Percentiles rank a stretch among this genome's conserved stretches.
Conservation (phyloP, 768 basidiomycete genomes). For the Leccinum barrowsii region DNA sequence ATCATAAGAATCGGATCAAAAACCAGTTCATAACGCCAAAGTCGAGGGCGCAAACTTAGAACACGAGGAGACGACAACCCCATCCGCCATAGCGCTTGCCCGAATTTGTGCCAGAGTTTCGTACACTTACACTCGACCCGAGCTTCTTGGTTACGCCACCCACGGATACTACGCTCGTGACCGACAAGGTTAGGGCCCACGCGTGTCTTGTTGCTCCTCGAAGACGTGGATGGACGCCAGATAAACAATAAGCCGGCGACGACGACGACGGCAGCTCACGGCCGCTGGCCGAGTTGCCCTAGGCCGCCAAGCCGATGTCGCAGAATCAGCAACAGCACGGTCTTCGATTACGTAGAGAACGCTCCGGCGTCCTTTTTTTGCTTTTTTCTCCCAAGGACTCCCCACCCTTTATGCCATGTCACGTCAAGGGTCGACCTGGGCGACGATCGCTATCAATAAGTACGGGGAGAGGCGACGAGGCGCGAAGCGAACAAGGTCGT, state of each 20-base stretch:
- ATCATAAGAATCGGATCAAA: constrained; percentile 12
- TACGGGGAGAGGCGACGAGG: background rate
- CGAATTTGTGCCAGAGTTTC: background rate
- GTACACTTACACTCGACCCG: constrained; percentile 6
- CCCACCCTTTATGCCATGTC: background rate
- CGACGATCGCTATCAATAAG: constrained; percentile 4
- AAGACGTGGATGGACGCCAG: background rate
- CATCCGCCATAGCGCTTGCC: background rate
- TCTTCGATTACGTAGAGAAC: constrained; percentile 20
- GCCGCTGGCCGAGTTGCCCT: background rate
- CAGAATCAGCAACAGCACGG: background rate
- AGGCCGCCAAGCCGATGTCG: constrained; percentile 5
- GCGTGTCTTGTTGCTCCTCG: background rate
- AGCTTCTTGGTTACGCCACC: background rate
- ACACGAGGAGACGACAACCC: constrained; percentile 2
- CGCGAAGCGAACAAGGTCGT: background rate
- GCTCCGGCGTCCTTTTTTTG: background rate
- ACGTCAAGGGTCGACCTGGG: background rate
- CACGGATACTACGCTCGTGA: background rate
- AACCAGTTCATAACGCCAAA: background rate
- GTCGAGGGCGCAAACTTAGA: constrained; percentile 2
- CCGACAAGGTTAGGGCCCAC: background rate
- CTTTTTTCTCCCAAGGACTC: background rate
- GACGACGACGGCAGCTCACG: background rate
- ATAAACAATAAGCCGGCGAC: background rate